phyloP scores from a whole-genome alignment of 306 rosid genomes.

The Nissolia schottii region DNA sequence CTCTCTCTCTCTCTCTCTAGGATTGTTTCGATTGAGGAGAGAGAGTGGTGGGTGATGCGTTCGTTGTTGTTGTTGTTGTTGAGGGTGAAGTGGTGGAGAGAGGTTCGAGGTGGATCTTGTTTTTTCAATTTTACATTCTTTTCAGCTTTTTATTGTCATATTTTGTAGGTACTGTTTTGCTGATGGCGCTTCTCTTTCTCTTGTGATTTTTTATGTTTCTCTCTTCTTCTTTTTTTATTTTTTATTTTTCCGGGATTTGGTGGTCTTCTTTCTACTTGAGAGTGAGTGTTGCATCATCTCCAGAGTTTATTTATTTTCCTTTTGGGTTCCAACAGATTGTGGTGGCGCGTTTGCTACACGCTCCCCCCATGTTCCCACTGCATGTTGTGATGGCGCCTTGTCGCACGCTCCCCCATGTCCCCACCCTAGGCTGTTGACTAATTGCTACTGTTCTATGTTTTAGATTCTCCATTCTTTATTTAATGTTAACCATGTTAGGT shows the following conservation, averaged over 20 bases:
- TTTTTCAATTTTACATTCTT: constrained; percentile 46
- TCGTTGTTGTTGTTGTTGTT: background rate
- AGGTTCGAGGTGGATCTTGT: constrained; percentile 98
- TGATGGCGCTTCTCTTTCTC: constrained; percentile 22
- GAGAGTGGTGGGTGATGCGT: constrained; percentile 3
- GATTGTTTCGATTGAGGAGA: constrained; percentile 12
- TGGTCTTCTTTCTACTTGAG: constrained; percentile 37
- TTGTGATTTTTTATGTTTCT: constrained; percentile 32
- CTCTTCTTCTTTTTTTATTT: constrained; percentile 24
- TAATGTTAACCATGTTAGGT: no score
- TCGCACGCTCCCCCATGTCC: no score
- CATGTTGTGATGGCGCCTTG: no score
- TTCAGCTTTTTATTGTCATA: constrained; percentile 46
- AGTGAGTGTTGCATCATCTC: constrained; percentile 31
- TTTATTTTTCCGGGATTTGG: constrained; percentile 47
- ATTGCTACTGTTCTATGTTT: no score
- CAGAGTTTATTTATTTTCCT: background rate
- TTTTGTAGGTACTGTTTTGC: constrained; percentile 19
- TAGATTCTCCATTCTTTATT: no score
- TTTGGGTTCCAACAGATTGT: background rate
- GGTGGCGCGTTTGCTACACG: background rate
- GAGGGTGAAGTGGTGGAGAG: constrained; percentile 34
- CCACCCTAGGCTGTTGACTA: no score
- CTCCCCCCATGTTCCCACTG: background rate
- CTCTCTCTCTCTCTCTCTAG: background rate